Conservation (phyloP, 139 green algal species). For the Picochlorum costavermella region DNA sequence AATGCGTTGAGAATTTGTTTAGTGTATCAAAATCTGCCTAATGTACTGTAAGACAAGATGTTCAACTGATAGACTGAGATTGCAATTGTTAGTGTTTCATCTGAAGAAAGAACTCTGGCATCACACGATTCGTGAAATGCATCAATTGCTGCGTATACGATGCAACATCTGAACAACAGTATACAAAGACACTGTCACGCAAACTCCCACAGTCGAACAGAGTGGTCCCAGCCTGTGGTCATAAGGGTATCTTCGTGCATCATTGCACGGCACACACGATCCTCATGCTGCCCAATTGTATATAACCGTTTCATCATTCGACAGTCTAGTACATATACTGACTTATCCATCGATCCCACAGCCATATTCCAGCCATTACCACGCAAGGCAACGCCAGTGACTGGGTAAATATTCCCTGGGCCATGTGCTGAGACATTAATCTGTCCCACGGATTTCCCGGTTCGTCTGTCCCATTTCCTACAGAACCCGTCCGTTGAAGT, state of each 20-base stretch:
- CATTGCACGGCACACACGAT: neutral
- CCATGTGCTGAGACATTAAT: neutral
- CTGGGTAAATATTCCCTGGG: slow-evolving; percentile 4
- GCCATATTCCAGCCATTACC: neutral
- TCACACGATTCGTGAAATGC: too few species aligned
- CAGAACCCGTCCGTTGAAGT: neutral
- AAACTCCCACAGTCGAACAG: neutral
- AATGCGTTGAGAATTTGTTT: slow-evolving; percentile 55
- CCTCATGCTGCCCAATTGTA: neutral
- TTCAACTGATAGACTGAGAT: neutral
- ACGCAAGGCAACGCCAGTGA: neutral
- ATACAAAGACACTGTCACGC: neutral
- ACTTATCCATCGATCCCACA: slow-evolving; percentile 5
- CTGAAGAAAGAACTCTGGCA: neutral
- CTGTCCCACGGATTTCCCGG: neutral
- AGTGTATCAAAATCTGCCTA: slow-evolving; percentile 12
- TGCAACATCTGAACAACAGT: too few species aligned
- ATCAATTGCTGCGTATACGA: too few species aligned
- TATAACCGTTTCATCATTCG: slow-evolving; percentile 2
- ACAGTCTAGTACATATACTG: slow-evolving; percentile 7
- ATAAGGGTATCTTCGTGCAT: slow-evolving; percentile 1
- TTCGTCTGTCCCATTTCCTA: neutral
- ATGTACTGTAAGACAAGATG: neutral
- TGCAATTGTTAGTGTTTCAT: neutral
- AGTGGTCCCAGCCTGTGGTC: slow-evolving; percentile 1